Base-by-base conservation (phyloP, 106 monocot species). In the Alisma plantagoaquatica region DNA sequence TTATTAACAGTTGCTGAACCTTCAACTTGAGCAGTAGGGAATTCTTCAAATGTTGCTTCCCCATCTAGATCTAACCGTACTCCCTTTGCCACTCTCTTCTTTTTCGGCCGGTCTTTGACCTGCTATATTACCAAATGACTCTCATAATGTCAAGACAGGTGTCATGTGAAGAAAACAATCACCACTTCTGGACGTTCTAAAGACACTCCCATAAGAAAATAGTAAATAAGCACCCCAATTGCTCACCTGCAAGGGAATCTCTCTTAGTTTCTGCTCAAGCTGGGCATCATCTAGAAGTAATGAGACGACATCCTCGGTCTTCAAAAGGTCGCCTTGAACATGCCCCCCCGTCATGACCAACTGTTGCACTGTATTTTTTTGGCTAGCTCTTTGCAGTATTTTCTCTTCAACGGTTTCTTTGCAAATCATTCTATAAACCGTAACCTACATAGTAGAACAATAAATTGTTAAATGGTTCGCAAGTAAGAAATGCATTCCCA, bases 361-460 rank as follows among this genome's bases (percentile, higher is more conserved):
- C 56, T 96, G 88, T 45, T 96, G 94, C 19, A 96, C 94, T 3
- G 94, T 76, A 61, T 84, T 96, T 51, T 96, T 96, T 73, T 96
- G 88, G 53, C 84, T 89, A 43, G 94, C 94, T 64, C 94, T 84
- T 58, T 89, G 84, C 61, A 96, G 56, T 41, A 96, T 96, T 66
- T 96, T 96, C 52, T 96, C 96, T 52, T 96, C 96, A 63, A 96
- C 71, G 12, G 96, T 96, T 56, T 96, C 96, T 60, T 96, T 89
- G 65, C 96, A 96, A 49, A 96, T 89, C 32, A 96, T 56, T 31
- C 96, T 78, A 56, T 96, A 96, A 30, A 96, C 96, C 26, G 96
- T 96, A 32, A 96, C 96, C 96, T 96, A 55, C 4, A 75, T 30
- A 46, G 12, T 31, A 47, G 31, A 31, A 46, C 17, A 47, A 47